A percentile compares a stretch with the other conserved stretches of the same genome.
These are phyloP conservation scores for Hemileccinum impolitum DNA, from an alignment of 768 basidiomycete species.

Conservation along the genomic window DNA sequence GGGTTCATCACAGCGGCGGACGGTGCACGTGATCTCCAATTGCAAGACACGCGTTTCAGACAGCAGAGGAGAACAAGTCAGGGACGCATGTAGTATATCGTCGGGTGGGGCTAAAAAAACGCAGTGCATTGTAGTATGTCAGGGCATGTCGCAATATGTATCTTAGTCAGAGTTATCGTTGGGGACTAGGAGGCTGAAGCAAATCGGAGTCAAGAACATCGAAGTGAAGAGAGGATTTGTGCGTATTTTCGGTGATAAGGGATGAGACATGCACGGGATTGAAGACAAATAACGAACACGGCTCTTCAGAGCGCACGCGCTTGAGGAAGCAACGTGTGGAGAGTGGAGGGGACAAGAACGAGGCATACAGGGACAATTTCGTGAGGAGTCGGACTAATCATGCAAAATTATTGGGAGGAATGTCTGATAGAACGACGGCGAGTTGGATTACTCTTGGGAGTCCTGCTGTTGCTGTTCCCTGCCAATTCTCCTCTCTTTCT, in stretches of 20 bases:
- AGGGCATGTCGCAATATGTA: constrained; percentile 27
- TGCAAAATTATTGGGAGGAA: constrained; percentile 7
- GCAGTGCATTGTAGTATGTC: constrained; percentile 34
- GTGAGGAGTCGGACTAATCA: constrained; percentile 15
- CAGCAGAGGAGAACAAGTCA: constrained; percentile 11
- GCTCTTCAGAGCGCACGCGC: constrained; percentile 15
- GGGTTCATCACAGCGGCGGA: constrained; percentile 6
- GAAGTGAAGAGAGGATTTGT: constrained; percentile 16
- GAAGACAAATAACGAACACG: constrained; percentile 23
- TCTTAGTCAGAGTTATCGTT: constrained; percentile 23
- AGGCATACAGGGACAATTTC: constrained; percentile 22
- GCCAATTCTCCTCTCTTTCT: constrained; percentile 91
- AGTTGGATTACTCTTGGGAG: constrained; percentile 42
- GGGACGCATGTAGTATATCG: constrained; percentile 25
- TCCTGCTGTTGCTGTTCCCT: constrained; percentile 80
- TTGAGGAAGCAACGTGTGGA: constrained; percentile 9
- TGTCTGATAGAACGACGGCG: neutral
- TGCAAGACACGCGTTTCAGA: constrained; percentile 3
- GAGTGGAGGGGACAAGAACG: constrained; percentile 28
- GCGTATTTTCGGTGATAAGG: constrained; percentile 23
- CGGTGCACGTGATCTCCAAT: constrained; percentile 20
- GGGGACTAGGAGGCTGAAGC: constrained; percentile 14
- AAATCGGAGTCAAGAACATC: constrained; percentile 28
- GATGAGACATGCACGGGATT: constrained; percentile 21
- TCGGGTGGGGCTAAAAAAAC: constrained; percentile 27